Evolutionary conservation across 768 basidiomycete genomes (phyloP).

Genomic region (Boletus sp.): DNA sequence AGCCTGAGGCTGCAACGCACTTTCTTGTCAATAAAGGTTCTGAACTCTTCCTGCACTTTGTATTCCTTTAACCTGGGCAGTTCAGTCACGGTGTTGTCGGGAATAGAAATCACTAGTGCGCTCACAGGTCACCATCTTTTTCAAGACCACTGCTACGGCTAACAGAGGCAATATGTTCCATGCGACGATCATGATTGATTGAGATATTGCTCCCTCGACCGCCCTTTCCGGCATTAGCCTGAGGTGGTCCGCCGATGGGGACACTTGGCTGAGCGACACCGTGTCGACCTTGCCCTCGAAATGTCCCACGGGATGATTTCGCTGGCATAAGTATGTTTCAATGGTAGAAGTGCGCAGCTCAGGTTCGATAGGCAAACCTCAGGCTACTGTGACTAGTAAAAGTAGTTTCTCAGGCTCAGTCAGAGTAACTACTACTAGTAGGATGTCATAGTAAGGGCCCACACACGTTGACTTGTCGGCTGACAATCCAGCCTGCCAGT

Average conservation of each 20-base stretch:
- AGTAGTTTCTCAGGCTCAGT: background rate
- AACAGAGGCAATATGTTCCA: constrained; percentile 69
- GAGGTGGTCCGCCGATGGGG: background rate
- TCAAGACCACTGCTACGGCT: constrained; percentile 77
- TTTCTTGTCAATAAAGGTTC: constrained; percentile 62
- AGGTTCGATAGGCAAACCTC: no score
- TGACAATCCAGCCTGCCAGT: no score
- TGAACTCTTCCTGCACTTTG: constrained; percentile 65
- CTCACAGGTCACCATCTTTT: constrained; percentile 75
- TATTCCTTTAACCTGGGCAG: constrained; percentile 55
- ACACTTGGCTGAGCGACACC: background rate
- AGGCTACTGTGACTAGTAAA: no score
- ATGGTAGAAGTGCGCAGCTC: background rate
- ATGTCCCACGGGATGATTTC: constrained; percentile 10
- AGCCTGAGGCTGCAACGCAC: constrained; percentile 34
- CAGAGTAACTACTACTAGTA: no score
- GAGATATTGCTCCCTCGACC: constrained; percentile 4
- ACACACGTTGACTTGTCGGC: no score
- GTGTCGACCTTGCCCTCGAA: constrained; percentile 15
- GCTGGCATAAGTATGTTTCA: no score
- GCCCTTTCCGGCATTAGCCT: background rate
- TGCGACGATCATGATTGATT: constrained; percentile 31
- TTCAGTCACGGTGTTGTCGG: constrained; percentile 38
- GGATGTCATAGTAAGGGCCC: no score
- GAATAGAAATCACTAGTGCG: background rate